Evolutionary conservation across 2,329 filamentous ascomycete species (phyloP).

Genomic region (Penicillium expansum): DNA sequence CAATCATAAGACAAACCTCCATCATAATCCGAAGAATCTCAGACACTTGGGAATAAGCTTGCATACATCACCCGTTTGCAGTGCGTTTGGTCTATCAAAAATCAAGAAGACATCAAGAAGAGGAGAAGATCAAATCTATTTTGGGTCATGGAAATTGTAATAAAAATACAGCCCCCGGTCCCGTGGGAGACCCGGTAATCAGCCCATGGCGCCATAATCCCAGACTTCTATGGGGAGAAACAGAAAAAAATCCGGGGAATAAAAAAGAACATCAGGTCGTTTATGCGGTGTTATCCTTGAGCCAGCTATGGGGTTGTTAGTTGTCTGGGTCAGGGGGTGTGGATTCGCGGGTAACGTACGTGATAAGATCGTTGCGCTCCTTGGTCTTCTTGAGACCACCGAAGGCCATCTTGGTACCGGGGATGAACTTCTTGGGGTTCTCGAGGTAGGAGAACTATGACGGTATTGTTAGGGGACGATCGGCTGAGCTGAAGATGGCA

Average conservation of each 20-base stretch:
- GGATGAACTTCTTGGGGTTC: constrained; percentile 99
- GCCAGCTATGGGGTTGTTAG: constrained; percentile 33
- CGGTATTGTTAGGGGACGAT: constrained; percentile 13
- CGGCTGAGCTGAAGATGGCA: background rate
- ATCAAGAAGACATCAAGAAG: too few species aligned
- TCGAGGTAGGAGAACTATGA: constrained; percentile 91
- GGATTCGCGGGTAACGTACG: constrained; percentile 58
- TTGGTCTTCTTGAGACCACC: constrained; percentile 99
- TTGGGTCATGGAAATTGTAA: constrained; percentile 32
- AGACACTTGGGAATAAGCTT: background rate
- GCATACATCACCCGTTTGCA: background rate
- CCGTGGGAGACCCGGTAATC: constrained; percentile 22
- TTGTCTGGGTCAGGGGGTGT: background rate
- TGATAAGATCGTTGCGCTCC: constrained; percentile 98
- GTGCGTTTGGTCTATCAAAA: constrained; percentile 15
- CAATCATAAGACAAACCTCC: constrained; percentile 5
- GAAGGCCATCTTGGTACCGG: constrained; percentile 99
- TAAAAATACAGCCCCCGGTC: constrained; percentile 41
- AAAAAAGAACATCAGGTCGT: constrained; percentile 24
- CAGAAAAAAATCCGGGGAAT: constrained; percentile 12
- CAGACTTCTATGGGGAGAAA: constrained; percentile 19
- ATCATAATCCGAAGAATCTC: background rate
- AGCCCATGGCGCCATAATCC: constrained; percentile 25
- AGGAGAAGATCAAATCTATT: constrained; percentile 33
- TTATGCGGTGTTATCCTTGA: constrained; percentile 41